Base-by-base conservation (phyloP, 305 asterid genomes). In the Rubia peregrina region DNA sequence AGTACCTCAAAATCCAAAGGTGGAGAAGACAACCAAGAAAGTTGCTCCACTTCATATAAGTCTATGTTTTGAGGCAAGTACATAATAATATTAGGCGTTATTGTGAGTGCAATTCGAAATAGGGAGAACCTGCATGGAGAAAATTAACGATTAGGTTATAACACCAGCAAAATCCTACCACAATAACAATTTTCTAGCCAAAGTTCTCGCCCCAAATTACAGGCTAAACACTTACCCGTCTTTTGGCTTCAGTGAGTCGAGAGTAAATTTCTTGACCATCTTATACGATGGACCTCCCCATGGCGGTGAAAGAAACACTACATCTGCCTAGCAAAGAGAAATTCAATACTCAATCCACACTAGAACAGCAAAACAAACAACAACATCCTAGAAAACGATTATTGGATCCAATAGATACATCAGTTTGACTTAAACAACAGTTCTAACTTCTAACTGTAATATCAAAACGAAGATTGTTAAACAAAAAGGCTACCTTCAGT, bases 241-340 rank as follows among this genome's bases (percentile, higher is more conserved):
- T 77, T 72, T 86, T 67, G 98, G 98, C 85, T 86, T 82, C 85
- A 92, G 80, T 36, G 78, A 82, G 76, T 90, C 91, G 22, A 90
- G 93, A 26, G 90, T 80, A 73, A 80, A 90, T 61, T 66, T 84
- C 75, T 81, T 75, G 74, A 69, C 82, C 44, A 65, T 72, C 70
- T 64, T 83, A 75, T 92, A 92, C 22, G 95, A 79, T 63, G 98
- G 98, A 70, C 98, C 98, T 3, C 97, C 98, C 98, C 98, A 92
- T 66, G 97, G 98, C 22, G 98, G 97, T 75, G 98, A 79, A 73
- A 90, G 95, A 79, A 92, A 92, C 67, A 89, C 87, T 69, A 84
- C 82, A 44, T 92, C 94, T 60, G 95, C 98, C 98, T 90, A 73
- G 67, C 51, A 73, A 73, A 83, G 71, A 76, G 78, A 53, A 1